Conservation (phyloP, 208 protist species). For the Acanthamoeba quina region DNA sequence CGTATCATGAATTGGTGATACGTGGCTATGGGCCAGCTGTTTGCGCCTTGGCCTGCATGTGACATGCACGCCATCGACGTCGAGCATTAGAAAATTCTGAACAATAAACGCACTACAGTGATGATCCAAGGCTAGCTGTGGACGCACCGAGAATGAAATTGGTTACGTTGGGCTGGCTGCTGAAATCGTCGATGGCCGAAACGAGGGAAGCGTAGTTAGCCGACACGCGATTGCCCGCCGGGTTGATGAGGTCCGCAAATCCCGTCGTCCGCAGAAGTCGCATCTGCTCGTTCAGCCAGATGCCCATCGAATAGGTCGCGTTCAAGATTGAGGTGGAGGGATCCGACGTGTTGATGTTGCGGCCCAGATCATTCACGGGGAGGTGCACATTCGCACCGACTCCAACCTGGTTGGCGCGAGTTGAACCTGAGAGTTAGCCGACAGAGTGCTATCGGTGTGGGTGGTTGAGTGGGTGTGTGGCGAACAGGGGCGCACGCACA, state of each 20-base stretch:
- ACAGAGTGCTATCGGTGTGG: background rate
- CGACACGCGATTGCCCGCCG: conserved; percentile 12
- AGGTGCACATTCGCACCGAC: background rate
- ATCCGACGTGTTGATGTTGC: conserved; percentile 38
- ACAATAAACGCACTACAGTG: background rate
- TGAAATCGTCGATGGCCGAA: conserved; percentile 40
- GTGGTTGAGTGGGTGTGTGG: background rate
- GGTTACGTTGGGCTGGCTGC: background rate
- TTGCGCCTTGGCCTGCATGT: background rate
- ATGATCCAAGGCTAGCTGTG: background rate
- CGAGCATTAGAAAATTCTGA: background rate
- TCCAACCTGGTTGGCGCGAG: background rate
- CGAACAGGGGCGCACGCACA: background rate
- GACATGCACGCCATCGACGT: background rate
- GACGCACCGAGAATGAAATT: conserved; percentile 2
- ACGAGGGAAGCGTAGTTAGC: background rate
- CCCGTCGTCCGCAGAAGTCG: background rate
- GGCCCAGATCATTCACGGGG: background rate
- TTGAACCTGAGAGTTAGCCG: background rate
- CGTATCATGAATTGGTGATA: conserved; percentile 1
- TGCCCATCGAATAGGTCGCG: conserved; percentile 5
- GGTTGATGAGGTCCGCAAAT: conserved; percentile 22
- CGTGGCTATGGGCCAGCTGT: conserved; percentile 10
- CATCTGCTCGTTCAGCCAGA: conserved; percentile 48
- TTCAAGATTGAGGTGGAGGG: background rate